Base-by-base conservation (phyloP, 2,329 filamentous ascomycete species). In the Colletotrichum camelliae region DNA sequence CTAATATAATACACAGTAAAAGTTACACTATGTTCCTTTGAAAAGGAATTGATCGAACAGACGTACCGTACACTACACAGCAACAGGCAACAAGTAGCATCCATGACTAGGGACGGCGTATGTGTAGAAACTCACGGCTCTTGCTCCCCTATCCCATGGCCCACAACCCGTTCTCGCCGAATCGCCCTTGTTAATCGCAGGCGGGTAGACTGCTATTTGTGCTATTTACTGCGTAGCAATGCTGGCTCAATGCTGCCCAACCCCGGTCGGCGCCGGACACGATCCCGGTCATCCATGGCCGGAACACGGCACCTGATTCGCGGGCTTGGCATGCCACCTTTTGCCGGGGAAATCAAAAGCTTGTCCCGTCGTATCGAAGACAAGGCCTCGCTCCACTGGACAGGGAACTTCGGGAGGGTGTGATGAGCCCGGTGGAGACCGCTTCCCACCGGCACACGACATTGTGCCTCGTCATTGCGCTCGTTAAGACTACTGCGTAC, bases 331-430 rank as follows among this genome's bases (percentile, higher is more conserved):
- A 69, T 48, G 29, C 61, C 62, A 39, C 66, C 43, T 21, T 52
- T 27, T 37, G 39, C 70, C 64, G 58, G 70, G 70, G 35, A 69
- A 68, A 69, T 69, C 58, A 73, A 75, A 73, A 75, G 73, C 73
- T 75, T 75, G 73, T 68, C 58, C 73, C 57, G 64, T 75, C 73
- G 70, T 73, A 69, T 72, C 57, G 64, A 75, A 43, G 43, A 58
- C 69, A 21, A 52, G 43, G 18, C 24, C 21, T 21, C 43, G 33
- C 62, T 70, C 67, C 67, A 70, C 57, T 24, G 37, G 35, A 52
- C 35, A 52, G 62, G 57, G 68, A 52, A 43, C 15, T n/a, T 6
- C n/a, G n/a, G 33, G 58, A 21, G 39, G 57, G 31, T 27, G 39
- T 35, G 35, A 58, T 31, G 39, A 52, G 37, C 61, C 12, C 12